Percentiles rank a stretch among this genome's conserved stretches.
Evolutionary conservation across 345 rosid genomes (phyloP).

Genomic region (Xanthoceras sorbifolium): DNA sequence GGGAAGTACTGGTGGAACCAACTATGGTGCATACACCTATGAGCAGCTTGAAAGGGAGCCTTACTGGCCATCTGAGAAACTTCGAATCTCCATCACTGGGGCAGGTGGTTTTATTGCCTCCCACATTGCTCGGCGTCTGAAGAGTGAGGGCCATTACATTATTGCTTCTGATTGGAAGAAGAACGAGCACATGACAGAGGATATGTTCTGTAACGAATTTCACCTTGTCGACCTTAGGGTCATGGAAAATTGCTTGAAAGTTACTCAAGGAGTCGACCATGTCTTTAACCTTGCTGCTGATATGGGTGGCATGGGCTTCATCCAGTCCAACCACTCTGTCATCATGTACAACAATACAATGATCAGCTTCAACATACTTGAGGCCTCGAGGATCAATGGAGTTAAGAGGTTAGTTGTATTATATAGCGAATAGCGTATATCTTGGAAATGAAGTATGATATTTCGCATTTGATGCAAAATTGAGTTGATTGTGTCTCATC

Average conservation of each 20-base stretch:
- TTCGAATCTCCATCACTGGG: constrained; percentile 80
- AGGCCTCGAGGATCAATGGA: constrained; percentile 87
- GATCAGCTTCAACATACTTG: constrained; percentile 99
- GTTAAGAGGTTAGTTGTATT: constrained; percentile 66
- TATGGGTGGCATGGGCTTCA: constrained; percentile 99
- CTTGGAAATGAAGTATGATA: neutral
- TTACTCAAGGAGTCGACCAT: constrained; percentile 72
- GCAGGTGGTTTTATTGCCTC: constrained; percentile 98
- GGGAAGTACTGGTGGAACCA: constrained; percentile 63
- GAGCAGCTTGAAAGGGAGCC: constrained; percentile 79
- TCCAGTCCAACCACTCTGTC: constrained; percentile 97
- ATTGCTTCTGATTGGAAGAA: constrained; percentile 99
- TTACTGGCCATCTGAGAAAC: constrained; percentile 92
- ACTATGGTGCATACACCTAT: constrained; percentile 81
- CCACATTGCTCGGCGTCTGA: constrained; percentile 96
- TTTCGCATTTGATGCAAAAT: neutral
- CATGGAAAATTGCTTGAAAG: constrained; percentile 94
- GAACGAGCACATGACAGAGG: constrained; percentile 99
- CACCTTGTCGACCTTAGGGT: constrained; percentile 96
- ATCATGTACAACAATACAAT: constrained; percentile 98
- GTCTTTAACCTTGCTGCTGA: constrained; percentile 99
- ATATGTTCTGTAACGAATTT: constrained; percentile 96
- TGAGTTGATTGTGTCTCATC: neutral
- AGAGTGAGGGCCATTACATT: constrained; percentile 91
- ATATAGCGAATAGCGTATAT: neutral